Percentiles rank a stretch among this genome's conserved stretches.
phyloP scores from a whole-genome alignment of 1,284 basidiomycete genomes.

The Schizophyllum amplum region DNA sequence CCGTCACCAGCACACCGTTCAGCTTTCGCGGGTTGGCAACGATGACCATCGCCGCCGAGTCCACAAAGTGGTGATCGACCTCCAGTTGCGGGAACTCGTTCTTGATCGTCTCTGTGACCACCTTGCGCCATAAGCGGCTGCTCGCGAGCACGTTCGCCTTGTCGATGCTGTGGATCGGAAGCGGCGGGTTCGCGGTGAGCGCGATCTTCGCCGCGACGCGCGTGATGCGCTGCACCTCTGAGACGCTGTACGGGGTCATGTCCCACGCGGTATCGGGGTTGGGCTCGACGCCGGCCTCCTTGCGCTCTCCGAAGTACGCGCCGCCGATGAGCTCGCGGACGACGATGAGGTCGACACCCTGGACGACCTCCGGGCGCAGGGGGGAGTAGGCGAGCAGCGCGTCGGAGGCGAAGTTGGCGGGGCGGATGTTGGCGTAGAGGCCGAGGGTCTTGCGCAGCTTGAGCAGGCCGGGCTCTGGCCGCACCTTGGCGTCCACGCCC shows the following conservation, averaged over 20 bases:
- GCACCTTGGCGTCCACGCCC: constrained; percentile 85
- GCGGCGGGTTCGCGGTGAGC: constrained; percentile 74
- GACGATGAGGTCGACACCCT: constrained; percentile 89
- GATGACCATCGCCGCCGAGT: constrained; percentile 96
- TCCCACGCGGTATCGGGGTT: constrained; percentile 74
- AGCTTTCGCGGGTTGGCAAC: constrained; percentile 89
- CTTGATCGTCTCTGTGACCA: constrained; percentile 76
- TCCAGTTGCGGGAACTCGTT: constrained; percentile 83
- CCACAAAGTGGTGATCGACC: constrained; percentile 89
- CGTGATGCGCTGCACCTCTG: constrained; percentile 92
- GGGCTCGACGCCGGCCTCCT: constrained; percentile 71
- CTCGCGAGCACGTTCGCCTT: constrained; percentile 99
- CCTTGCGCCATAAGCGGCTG: constrained; percentile 90
- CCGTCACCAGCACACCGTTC: constrained; percentile 92
- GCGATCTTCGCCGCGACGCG: constrained; percentile 94
- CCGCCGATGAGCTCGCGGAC: constrained; percentile 93
- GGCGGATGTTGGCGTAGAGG: constrained; percentile 97
- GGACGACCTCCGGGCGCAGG: constrained; percentile 81
- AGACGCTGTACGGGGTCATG: constrained; percentile 87
- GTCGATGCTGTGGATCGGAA: constrained; percentile 91
- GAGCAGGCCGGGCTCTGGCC: constrained; percentile 94
- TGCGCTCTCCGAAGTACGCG: constrained; percentile 89
- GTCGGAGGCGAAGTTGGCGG: constrained; percentile 91
- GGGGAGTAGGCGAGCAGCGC: constrained; percentile 88
- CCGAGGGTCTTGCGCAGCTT: constrained; percentile 90